Evolutionary conservation across 192 early-diverging fungal genomes (phyloP), one percentile per base, ranked within the genome.

Genomic region (Coemansia sp.): DNA sequence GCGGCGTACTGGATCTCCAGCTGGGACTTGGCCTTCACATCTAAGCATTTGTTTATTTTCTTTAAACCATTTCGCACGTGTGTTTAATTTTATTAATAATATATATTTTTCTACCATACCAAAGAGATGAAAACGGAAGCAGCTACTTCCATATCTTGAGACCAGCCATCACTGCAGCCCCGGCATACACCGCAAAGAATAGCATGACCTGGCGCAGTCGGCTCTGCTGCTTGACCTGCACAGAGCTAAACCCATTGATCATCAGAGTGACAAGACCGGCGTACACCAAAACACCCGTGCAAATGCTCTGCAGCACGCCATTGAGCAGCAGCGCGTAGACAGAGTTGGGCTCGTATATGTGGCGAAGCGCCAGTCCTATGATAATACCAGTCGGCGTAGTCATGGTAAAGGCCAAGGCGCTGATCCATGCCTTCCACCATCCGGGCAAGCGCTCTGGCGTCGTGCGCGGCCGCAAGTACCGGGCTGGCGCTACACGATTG

Each of bases 331-430:
- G 45, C 3, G 81, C 70, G 3, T 79, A 63, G 5, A 50, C 50
- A 25, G 81, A 82, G 45, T 85, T 78, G 3, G 72, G 68, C 46
- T 83, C 83, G 58, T 83, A 91, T 1, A 77, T 57, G 9, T 68
- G 50, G 27, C 70, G 79, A 15, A 92, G 57, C 1, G 79, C 85
- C 55, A 92, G 82, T 5, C 91, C 91, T 38, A 92, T 83, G 18
- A 80, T 77, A 9, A 89, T 76, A 15, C 91, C 91, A 13, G 87
- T 40, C 0, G 91, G 91, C 1, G 90, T 92, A 9, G 82, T 87
- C 3, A 89, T 29, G 0, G 82, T 68, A 57, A 84, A 92, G 1
- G 67, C 35, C 14, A 76, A 17, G 1, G 79, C 81, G 53, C 83
- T 81, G 10, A 74, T 24, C 68, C 68, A 71, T 11, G 68, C 68